Percentiles rank a stretch among this genome's conserved stretches.
Conservation (phyloP, 2,329 filamentous ascomycete genomes). For the Metarhizium brunneum region DNA sequence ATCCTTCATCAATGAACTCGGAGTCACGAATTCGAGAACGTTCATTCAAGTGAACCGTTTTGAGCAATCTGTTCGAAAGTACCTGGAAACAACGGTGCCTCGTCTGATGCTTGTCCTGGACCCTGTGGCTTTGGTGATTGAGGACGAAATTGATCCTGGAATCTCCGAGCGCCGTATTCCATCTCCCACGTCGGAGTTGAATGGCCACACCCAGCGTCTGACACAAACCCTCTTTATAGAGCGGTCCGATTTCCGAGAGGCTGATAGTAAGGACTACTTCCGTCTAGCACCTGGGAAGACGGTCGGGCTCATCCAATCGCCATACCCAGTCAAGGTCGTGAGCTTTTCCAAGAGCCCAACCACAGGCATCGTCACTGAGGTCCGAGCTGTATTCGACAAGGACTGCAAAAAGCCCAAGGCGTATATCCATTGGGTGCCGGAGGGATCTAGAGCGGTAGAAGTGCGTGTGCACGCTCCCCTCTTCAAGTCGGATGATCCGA, state of each 20-base stretch:
- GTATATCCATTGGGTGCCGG: slow-evolving; percentile 75
- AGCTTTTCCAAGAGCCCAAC: slow-evolving; percentile 51
- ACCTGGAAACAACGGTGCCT: slow-evolving; percentile 80
- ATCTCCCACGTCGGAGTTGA: slow-evolving; percentile 43
- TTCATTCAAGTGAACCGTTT: slow-evolving; percentile 73
- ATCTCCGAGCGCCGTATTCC: slow-evolving; percentile 55
- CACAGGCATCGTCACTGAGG: slow-evolving; percentile 55
- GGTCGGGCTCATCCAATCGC: slow-evolving; percentile 65
- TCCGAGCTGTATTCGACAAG: slow-evolving; percentile 54
- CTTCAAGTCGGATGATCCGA: slow-evolving; percentile 75
- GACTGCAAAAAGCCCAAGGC: slow-evolving; percentile 64
- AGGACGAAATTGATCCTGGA: slow-evolving; percentile 49
- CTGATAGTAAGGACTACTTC: slow-evolving; percentile 68
- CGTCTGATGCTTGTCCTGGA: slow-evolving; percentile 85
- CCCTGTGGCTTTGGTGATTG: slow-evolving; percentile 72
- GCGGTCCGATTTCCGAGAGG: slow-evolving; percentile 65
- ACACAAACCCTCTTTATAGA: slow-evolving; percentile 52
- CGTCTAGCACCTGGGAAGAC: slow-evolving; percentile 68
- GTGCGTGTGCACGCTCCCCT: slow-evolving; percentile 68
- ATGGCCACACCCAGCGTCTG: slow-evolving; percentile 43
- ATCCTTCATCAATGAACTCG: slow-evolving; percentile 82
- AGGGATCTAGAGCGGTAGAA: slow-evolving; percentile 56
- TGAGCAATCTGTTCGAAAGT: slow-evolving; percentile 73
- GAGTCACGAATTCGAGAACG: slow-evolving; percentile 73
- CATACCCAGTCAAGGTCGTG: slow-evolving; percentile 60